Base-by-base conservation (phyloP, 139 green algal species). In the Diplosphaera chodatii region DNA sequence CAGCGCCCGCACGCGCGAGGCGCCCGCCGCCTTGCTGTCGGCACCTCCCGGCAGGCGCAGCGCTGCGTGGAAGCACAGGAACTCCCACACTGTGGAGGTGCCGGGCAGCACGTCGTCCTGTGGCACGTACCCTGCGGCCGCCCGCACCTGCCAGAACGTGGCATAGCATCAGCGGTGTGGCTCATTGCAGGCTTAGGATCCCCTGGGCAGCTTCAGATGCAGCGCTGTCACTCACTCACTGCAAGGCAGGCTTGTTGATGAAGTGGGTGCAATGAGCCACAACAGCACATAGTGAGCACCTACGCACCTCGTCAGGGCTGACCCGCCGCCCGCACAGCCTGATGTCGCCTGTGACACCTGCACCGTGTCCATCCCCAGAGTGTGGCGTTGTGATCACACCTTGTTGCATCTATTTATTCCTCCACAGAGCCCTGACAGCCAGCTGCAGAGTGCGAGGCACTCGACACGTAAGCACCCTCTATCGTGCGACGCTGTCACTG, bases 31-130 rank as follows among this genome's bases (percentile, higher is more conserved):
- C 1, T 82, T 67, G 25, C 82, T 72, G 71, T 70, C 72, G 75
- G 86, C 77, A n/a, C 84, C 84, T 29, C 78, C 83, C 22, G 69
- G 73, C 70, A 76, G 41, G 15, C 80, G 70, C 25, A 77, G 63
- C 34, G 71, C 63, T 22, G 88, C 88, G 59, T 91, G 84, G 77
- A 91, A 92, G 33, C 81, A 69, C n/a, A 94, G 83, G 83, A 91
- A 89, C 77, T 94, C 88, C 40, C 29, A 55, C 25, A 92, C 87
- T 5, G 87, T 89, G 55, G 83, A 87, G 13, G 81, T 89, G 55
- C 81, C 87, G 15, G 83, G 85, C 30, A 91, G 77, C 2, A 91
- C 70, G 34, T 86, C 78, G 31, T 91, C 85, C 67, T 91, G 85
- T 0, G 81, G 74, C 67, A 91, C 86, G 68, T 89, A 91, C 65